Base-by-base conservation (phyloP, 768 basidiomycete genomes). In the Tulasnella sp. region DNA sequence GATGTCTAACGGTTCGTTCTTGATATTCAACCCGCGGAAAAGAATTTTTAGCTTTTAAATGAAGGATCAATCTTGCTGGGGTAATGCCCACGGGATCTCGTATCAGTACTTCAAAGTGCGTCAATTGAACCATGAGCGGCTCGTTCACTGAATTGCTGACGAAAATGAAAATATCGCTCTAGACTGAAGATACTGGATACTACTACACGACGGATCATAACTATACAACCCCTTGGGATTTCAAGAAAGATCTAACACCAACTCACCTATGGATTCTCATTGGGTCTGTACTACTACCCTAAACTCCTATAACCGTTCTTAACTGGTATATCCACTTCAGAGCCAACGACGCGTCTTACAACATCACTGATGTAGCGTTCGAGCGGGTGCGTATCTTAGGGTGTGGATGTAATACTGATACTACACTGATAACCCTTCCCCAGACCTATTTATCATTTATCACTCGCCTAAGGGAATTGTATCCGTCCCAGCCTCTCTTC, bases 101-200 rank as follows among this genome's bases (percentile, higher is more conserved):
- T 79, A 69, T 65, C 73, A 80, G 66, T 80, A 76, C 64, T 81
- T 80, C 72, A 68, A 67, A 41, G 77, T 19, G 58, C 48, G 15
- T 76, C 75, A 38, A 38, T 15, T 38, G 7, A 5, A 38, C n/a
- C n/a, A n/a, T n/a, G n/a, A n/a, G n/a, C n/a, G n/a, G n/a, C n/a
- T n/a, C n/a, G n/a, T n/a, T n/a, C n/a, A n/a, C n/a, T n/a, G n/a
- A n/a, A n/a, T n/a, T n/a, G n/a, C n/a, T n/a, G n/a, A n/a, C n/a
- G n/a, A n/a, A n/a, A n/a, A n/a, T n/a, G n/a, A n/a, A n/a, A n/a
- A n/a, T n/a, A n/a, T n/a, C n/a, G n/a, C n/a, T 47, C 26, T 52
- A 80, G 78, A 81, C 79, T 0, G 80, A 82, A 66, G 79, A 82
- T 63, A 79, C 76, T 1, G 78, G 79, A 0, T 82, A 73, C 63